Percentiles rank a stretch among this genome's conserved stretches.
These are phyloP conservation scores for Lachancea cidri DNA, from an alignment of 805 yeast genomes.

Conservation along the genomic window DNA sequence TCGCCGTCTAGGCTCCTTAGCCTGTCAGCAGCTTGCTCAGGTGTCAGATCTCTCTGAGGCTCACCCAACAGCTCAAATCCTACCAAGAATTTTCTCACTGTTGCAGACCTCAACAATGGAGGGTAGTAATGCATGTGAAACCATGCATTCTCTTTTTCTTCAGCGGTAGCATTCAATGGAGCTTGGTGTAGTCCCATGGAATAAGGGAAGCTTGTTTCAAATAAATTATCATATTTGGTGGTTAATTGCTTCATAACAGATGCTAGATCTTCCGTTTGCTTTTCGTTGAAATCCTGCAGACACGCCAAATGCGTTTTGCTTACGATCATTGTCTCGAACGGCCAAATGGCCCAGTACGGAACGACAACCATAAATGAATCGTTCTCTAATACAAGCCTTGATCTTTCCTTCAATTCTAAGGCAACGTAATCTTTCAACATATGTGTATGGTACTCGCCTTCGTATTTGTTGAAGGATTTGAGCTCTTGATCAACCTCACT, in stretches of 20 bases:
- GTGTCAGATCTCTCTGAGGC: slow-evolving; percentile 46
- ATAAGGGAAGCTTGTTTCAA: slow-evolving; percentile 66
- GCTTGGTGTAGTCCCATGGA: slow-evolving; percentile 83
- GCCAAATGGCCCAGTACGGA: slow-evolving; percentile 84
- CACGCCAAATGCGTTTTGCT: slow-evolving; percentile 51
- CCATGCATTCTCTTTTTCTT: slow-evolving; percentile 43
- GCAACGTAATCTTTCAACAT: slow-evolving; percentile 59
- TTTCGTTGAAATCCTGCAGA: slow-evolving; percentile 41
- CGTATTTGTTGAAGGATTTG: slow-evolving; percentile 45
- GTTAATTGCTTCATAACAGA: slow-evolving; percentile 48
- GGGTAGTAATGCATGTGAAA: slow-evolving; percentile 78
- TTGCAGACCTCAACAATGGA: slow-evolving; percentile 67
- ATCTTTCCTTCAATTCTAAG: slow-evolving; percentile 45
- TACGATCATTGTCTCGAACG: slow-evolving; percentile 64
- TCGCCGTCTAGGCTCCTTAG: slow-evolving; percentile 41
- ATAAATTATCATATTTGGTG: slow-evolving; percentile 63
- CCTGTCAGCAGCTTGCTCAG: slow-evolving; percentile 33
- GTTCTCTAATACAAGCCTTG: slow-evolving; percentile 53
- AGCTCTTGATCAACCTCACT: slow-evolving; percentile 61
- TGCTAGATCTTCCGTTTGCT: slow-evolving; percentile 53
- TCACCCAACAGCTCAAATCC: slow-evolving; percentile 67
- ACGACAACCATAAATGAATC: slow-evolving; percentile 63
- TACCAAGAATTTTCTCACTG: slow-evolving; percentile 69
- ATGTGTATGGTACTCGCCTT: slow-evolving; percentile 40
- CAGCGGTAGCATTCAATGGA: slow-evolving; percentile 45